Percentiles rank a stretch among this genome's conserved stretches.
Evolutionary conservation across 495 filamentous ascomycete species (phyloP).

Genomic region (Neurospora sp.): DNA sequence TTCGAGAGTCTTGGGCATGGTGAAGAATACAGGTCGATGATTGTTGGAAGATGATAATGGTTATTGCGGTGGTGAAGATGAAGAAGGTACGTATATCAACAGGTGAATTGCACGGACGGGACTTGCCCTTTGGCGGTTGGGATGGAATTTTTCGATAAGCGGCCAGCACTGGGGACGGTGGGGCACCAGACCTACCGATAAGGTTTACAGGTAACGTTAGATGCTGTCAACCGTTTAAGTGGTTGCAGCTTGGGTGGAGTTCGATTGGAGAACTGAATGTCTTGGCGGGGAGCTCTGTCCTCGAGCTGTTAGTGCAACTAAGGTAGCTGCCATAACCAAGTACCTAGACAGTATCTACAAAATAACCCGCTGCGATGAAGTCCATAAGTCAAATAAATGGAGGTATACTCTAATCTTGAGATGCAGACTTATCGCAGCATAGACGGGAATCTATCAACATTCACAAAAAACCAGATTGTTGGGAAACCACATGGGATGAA

Average conservation of each 20-base stretch:
- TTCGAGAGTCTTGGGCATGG: constrained; percentile 65
- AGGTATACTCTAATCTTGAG: no score
- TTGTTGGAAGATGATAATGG: neutral
- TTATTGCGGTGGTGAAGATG: constrained; percentile 1
- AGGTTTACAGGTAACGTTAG: neutral
- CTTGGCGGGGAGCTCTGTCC: neutral
- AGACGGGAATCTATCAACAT: no score
- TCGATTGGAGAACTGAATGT: neutral
- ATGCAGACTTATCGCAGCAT: no score
- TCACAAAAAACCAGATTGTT: no score
- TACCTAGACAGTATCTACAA: neutral
- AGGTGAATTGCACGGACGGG: neutral
- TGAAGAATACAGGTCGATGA: neutral
- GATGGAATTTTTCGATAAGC: neutral
- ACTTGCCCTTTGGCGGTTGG: neutral
- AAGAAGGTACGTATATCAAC: neutral
- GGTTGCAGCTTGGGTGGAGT: constrained; percentile 6
- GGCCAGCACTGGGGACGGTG: constrained; percentile 12
- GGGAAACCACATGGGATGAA: no score
- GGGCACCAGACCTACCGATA: constrained; percentile 15
- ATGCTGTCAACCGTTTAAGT: constrained; percentile 8
- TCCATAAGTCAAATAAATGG: no score
- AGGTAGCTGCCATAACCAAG: neutral
- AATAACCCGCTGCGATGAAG: no score
- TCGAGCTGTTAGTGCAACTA: neutral